Evolutionary conservation across 176 grass and related monocot genomes (phyloP).

Genomic region (Ensete ventricosum): DNA sequence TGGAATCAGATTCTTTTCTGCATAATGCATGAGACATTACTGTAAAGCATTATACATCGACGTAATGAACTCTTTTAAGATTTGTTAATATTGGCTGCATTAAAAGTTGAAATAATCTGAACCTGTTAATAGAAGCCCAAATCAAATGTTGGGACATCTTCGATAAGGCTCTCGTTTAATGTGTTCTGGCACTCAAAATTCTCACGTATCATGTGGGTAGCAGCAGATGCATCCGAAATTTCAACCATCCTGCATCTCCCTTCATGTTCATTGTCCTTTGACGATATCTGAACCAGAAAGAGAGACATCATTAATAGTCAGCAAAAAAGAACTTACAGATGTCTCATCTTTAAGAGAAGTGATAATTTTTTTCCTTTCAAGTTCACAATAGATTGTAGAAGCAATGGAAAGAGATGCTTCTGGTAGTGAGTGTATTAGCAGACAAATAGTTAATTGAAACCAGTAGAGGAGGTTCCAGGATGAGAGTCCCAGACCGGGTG

Average conservation of each 20-base stretch:
- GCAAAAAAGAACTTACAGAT: too few relatives aligned
- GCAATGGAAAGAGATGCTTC: not conserved
- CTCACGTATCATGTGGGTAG: not conserved
- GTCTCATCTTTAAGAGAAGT: not conserved
- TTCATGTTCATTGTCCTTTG: not conserved
- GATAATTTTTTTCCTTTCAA: too few relatives aligned
- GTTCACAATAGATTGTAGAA: too few relatives aligned
- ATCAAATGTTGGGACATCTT: slow-evolving; percentile 1
- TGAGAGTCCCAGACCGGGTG: not conserved
- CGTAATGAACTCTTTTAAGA: not conserved
- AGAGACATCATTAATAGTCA: not conserved
- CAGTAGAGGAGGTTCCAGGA: not conserved
- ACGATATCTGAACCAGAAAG: not conserved
- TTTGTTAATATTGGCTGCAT: not conserved
- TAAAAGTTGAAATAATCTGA: not conserved
- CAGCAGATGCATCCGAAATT: not conserved
- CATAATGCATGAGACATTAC: not conserved
- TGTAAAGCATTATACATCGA: not conserved
- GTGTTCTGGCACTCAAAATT: not conserved
- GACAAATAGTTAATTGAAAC: not conserved
- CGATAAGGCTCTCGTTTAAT: not conserved
- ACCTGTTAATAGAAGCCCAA: not conserved
- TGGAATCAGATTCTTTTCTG: not conserved
- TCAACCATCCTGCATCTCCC: not conserved
- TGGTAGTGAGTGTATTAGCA: not conserved